A percentile compares a stretch with the other conserved stretches of the same genome.
Conservation (phyloP, 1,284 basidiomycete species). For the Clitocybe nebularis region DNA sequence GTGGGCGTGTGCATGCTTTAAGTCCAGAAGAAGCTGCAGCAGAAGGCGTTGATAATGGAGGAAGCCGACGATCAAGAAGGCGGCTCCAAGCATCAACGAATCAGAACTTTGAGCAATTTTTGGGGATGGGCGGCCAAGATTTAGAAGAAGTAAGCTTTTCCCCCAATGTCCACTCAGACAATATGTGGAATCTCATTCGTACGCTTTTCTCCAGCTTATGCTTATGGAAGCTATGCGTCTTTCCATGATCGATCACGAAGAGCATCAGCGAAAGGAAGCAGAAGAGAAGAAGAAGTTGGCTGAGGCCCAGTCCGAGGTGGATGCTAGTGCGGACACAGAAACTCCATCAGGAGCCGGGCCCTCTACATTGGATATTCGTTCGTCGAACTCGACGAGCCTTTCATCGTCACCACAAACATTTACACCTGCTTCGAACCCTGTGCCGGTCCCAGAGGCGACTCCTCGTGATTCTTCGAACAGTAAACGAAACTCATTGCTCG, state of each 20-base stretch:
- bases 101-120: slow-evolving; percentile 55
- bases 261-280: slow-evolving; percentile 66
- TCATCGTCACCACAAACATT: slow-evolving; percentile 13
- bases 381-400: slow-evolving; percentile 8
- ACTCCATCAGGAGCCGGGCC: slow-evolving; percentile 14
- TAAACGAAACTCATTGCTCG: slow-evolving; percentile 12
- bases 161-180: neutral
- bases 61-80: slow-evolving; percentile 56
- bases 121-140: slow-evolving; percentile 76
- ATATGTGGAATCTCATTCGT: slow-evolving; percentile 5
- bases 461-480: slow-evolving; percentile 14
- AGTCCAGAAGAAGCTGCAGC: slow-evolving; percentile 49
- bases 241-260: slow-evolving; percentile 89
- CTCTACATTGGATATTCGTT: slow-evolving; percentile 14
- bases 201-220: slow-evolving; percentile 67
- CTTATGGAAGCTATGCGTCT: slow-evolving; percentile 98
- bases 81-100: slow-evolving; percentile 51
- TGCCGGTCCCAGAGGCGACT: slow-evolving; percentile 5
- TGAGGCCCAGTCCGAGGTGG: slow-evolving; percentile 19
- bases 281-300: slow-evolving; percentile 51
- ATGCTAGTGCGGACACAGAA: slow-evolving; percentile 17
- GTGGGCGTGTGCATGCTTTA: slow-evolving; percentile 68
- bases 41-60: slow-evolving; percentile 46
- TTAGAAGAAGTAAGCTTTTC: slow-evolving; percentile 75
- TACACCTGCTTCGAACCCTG: slow-evolving; percentile 10